Percentiles rank a stretch among this genome's conserved stretches.
Conservation (phyloP, 148 eudicot species). For the Nepenthes mirabilis region DNA sequence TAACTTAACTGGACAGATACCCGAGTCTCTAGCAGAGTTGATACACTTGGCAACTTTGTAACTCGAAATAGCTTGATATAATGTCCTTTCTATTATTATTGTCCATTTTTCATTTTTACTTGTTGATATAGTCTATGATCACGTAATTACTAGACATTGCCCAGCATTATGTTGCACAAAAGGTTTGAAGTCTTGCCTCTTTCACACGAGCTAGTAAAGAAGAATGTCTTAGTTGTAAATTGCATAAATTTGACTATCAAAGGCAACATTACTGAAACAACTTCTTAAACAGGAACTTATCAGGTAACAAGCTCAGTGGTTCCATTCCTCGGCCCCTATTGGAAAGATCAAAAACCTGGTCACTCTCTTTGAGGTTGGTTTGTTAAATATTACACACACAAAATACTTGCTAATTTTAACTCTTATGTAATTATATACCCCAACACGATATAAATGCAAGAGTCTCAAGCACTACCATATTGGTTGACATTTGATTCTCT, state of each 20-base stretch:
- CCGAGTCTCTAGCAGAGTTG: conserved; percentile 6
- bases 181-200: too few species aligned
- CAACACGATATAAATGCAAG: too few species aligned
- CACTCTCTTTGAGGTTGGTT: conserved; percentile 18
- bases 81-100: not conserved
- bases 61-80: not conserved
- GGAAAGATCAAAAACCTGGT: conserved; percentile 12
- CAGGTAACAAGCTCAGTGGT: conserved; percentile 21
- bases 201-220: too few species aligned
- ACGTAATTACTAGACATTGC: not conserved
- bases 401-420: too few species aligned
- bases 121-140: not conserved
- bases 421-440: too few species aligned
- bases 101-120: not conserved
- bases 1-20: conserved; percentile 3
- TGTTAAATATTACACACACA: too few species aligned
- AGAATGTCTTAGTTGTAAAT: too few species aligned
- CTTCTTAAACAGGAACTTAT: conserved; percentile 13
- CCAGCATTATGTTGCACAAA: too few species aligned
- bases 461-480: not conserved
- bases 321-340: conserved; percentile 17
- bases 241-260: too few species aligned
- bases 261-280: too few species aligned
- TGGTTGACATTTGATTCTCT: not conserved
- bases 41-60: not conserved